phyloP scores from a whole-genome alignment of 768 basidiomycete genomes.

The Lactarius indigo region DNA sequence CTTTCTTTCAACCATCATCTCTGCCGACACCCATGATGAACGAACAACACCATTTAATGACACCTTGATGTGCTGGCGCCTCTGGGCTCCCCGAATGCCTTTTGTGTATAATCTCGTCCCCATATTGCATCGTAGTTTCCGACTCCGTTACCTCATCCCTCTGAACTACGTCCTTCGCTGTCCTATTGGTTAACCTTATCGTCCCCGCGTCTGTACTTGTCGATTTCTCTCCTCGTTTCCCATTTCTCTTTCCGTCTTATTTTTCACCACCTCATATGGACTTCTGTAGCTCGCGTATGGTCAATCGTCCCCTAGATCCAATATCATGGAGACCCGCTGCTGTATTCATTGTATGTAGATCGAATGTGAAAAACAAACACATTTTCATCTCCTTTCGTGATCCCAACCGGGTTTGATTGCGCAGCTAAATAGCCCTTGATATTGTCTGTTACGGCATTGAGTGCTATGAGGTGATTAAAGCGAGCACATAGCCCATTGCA shows the following conservation, averaged over 20 bases:
- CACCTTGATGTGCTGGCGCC: conserved; percentile 2
- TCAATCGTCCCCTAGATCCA: conserved; percentile 20
- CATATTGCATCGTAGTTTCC: neutral
- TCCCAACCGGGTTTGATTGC: neutral
- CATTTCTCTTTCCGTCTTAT: neutral
- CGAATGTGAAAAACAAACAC: conserved; percentile 10
- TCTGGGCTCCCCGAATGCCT: neutral
- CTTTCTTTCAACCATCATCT: neutral
- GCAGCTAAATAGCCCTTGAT: neutral
- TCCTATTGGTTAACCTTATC: conserved; percentile 9
- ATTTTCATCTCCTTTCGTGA: neutral
- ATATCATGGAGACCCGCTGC: conserved; percentile 11
- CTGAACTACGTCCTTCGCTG: neutral
- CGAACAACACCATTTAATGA: neutral
- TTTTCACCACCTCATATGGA: conserved; percentile 5
- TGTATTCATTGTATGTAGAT: conserved; percentile 26
- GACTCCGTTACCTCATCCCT: conserved; percentile 3
- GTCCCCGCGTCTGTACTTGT: conserved; percentile 1
- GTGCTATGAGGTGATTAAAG: neutral
- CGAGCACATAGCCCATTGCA: neutral
- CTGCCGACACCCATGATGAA: neutral
- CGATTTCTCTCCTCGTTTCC: conserved; percentile 1
- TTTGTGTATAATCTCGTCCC: neutral
- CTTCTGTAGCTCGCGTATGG: conserved; percentile 19
- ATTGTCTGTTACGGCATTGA: neutral